Percentiles rank a stretch among this genome's conserved stretches.
Conservation (phyloP, 768 basidiomycete species). For the Panaeolus papilionaceus region DNA sequence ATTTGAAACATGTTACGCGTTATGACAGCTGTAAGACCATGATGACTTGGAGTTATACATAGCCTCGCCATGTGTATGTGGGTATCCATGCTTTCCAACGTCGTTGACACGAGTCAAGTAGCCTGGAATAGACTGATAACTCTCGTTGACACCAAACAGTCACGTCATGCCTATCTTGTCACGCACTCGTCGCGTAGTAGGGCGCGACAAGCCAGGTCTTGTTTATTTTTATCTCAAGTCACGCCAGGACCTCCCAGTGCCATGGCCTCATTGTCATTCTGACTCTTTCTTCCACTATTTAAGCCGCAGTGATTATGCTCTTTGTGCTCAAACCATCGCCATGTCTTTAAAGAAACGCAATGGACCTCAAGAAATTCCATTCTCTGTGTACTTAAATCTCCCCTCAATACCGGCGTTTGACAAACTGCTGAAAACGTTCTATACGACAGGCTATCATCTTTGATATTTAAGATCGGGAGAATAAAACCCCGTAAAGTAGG, state of each 20-base stretch:
- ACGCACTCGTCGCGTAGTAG: not conserved
- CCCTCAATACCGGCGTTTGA: conserved; percentile 14
- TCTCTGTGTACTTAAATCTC: conserved; percentile 33
- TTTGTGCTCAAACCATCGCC: not conserved
- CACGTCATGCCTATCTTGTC: conserved; percentile 8
- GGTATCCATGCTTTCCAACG: too few species aligned
- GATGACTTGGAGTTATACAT: not conserved
- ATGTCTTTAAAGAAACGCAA: conserved; percentile 3
- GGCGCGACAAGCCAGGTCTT: not conserved
- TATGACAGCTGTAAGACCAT: not conserved
- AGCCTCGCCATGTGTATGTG: not conserved
- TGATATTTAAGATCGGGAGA: conserved; percentile 52
- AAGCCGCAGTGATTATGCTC: conserved; percentile 1
- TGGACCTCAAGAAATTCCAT: conserved; percentile 27
- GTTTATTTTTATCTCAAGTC: conserved; percentile 11
- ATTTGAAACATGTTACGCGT: not conserved
- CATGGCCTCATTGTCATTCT: conserved; percentile 10
- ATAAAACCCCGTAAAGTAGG: conserved; percentile 33
- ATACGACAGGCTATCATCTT: conserved; percentile 37
- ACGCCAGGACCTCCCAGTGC: not conserved
- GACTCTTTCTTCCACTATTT: conserved; percentile 4
- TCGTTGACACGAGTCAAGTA: too few species aligned
- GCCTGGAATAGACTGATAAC: too few species aligned
- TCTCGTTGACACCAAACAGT: not conserved
- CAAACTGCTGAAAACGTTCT: not conserved